Evolutionary conservation across 495 filamentous ascomycete genomes (phyloP), one percentile per base, ranked within the genome.

Genomic region (Pyrenopolyporus hunteri): DNA sequence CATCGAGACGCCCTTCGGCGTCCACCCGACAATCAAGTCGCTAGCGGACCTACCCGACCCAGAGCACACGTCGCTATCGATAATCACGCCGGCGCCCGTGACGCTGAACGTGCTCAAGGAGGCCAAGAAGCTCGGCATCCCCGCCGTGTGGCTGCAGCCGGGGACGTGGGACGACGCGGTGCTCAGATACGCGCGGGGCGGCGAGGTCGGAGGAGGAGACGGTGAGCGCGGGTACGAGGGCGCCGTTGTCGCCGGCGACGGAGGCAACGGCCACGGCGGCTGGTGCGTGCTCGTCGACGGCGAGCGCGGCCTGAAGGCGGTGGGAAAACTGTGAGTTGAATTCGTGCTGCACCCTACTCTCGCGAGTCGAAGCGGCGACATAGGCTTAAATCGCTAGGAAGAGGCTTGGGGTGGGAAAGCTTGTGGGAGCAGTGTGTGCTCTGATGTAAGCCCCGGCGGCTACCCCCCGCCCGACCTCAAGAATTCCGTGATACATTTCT

Each of bases 261-360:
- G 85, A 2, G 89, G 89, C 6, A 56, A 57, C 23, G 89, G 83
- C 17, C 74, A 80, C 31, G 90, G 95, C 74, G 93, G 92, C 2
- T 95, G 90, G 88, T 97, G 93, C 74, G 90, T 98, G 28, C 74
- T 97, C 48, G 92, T 96, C 9, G 90, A 96, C 79, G 93, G 93
- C 1, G 92, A 95, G 64, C 76, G 78, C 57, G 88, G 84, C 42
- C 65, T 93, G 68, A 78, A 81, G 56, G 76, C 74, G 28, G 89
- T 86, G 28, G 87, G 84, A 49, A 74, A 75, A 71, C 51, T 76
- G 52, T 70, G 53, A 64, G 53, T 54, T 19, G 23, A 14, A 44
- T 36, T 33, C 33, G 26, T 48, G n/a, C 22, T 31, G 20, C n/a
- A 1, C 16, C n/a, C 9, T 32, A 31, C 28, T 22, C 26, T 25